Conservation (phyloP, 2,329 filamentous ascomycete genomes). For the Penicillium fuscoglaucum region DNA sequence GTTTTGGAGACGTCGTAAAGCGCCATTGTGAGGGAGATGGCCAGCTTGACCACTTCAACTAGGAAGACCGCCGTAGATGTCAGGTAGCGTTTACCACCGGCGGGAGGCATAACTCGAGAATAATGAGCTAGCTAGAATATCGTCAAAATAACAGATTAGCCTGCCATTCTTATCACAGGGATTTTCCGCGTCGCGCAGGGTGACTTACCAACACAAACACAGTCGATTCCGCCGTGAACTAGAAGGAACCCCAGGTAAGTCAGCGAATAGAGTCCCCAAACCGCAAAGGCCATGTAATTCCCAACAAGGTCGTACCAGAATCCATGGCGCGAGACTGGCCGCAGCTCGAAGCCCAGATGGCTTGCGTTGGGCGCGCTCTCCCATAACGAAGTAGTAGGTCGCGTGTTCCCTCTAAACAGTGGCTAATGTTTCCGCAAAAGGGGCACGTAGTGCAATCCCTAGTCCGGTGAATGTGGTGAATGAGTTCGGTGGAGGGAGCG, state of each 20-base stretch:
- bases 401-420: slow-evolving; percentile 11
- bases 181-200: not conserved
- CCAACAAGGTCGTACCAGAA: slow-evolving; percentile 37
- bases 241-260: slow-evolving; percentile 11
- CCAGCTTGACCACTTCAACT: slow-evolving; percentile 87
- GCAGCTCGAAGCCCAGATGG: slow-evolving; percentile 36
- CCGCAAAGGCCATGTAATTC: not conserved
- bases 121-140: slow-evolving; percentile 79
- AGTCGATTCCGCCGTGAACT: slow-evolving; percentile 49
- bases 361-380: slow-evolving; percentile 34
- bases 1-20: slow-evolving; percentile 82
- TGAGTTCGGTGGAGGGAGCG: not conserved
- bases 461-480: not conserved
- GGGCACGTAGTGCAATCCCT: not conserved
- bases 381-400: slow-evolving; percentile 28
- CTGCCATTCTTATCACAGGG: not conserved
- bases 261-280: not conserved
- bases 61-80: slow-evolving; percentile 92
- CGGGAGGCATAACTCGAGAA: slow-evolving; percentile 85
- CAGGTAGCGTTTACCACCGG: slow-evolving; percentile 82
- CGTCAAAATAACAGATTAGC: slow-evolving; percentile 12
- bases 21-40: slow-evolving; percentile 80
- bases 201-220: slow-evolving; percentile 45
- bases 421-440: slow-evolving; percentile 14
- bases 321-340: slow-evolving; percentile 39